Base-by-base conservation (phyloP, 139 green algal species). In the Haematococcus sp. region DNA sequence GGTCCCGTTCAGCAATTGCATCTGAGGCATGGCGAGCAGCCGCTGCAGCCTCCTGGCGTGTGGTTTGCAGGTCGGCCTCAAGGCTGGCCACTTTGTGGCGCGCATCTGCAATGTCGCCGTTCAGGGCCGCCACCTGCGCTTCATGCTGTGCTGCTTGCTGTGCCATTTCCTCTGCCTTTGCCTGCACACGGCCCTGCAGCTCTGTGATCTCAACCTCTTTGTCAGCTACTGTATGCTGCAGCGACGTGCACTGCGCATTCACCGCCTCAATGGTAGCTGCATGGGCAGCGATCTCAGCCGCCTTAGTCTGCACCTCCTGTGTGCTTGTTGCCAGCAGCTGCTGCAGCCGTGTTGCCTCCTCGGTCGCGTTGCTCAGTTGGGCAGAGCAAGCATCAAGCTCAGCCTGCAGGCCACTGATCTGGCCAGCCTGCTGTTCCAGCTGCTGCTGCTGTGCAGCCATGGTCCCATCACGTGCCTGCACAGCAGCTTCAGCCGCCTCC, bases 301-400 rank as follows among this genome's bases (percentile, higher is more conserved):
- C 58, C 25, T 34, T 30, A 3, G 58, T 34, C 25, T 9, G n/a
- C 23, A 33, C 30, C 58, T 33, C n/a, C 25, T 65, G n/a, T 16
- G 23, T 65, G n/a, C 58, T 65, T 33, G 58, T n/a, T 65, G 28
- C n/a, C 58, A 40, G 58, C 58, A n/a, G 58, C 58, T 65, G 58
- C 58, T 34, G 58, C 25, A 30, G n/a, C 15, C 23, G 23, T 34
- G 58, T 31, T 4, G 22, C 16, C 5, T 52, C 25, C 22, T 28
- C 58, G 33, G 58, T n/a, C 2, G 58, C 58, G 22, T 11, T 34
- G 25, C 2, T 11, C 4, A 40, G 58, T 16, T 22, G 23, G 22
- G 25, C 58, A 11, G 58, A 7, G 11, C 40, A 11, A 19, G 40
- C 40, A 11, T 49, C 58, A 22, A 65, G 25, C 58, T 65, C 40